Percentiles rank a stretch among this genome's conserved stretches.
phyloP scores from a whole-genome alignment of 352 stramenopile species.

The Pythium utonaiense region DNA sequence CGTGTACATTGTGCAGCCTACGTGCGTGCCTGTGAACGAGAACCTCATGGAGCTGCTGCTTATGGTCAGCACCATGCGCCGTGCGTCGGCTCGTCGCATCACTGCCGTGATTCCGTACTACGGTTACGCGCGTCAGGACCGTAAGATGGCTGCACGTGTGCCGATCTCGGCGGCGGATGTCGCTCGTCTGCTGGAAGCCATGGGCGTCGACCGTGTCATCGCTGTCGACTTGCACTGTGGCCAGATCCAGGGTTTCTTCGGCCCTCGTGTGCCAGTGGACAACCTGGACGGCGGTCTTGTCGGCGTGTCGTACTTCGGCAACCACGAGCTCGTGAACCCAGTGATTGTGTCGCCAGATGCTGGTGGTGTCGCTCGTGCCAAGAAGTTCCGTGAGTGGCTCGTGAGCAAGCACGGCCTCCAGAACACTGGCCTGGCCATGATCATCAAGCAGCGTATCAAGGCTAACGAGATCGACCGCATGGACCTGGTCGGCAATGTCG shows the following conservation, averaged over 20 bases:
- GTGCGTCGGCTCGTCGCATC: constrained; percentile 97
- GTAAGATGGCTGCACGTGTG: constrained; percentile 93
- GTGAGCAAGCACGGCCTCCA: constrained; percentile 96
- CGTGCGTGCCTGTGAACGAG: constrained; percentile 98
- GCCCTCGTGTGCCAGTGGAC: constrained; percentile 97
- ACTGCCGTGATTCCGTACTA: constrained; percentile 99
- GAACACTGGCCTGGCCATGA: constrained; percentile 99
- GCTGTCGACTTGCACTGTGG: constrained; percentile 86
- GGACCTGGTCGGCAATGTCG: constrained; percentile 99
- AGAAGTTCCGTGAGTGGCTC: constrained; percentile 99
- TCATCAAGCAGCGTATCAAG: constrained; percentile 99
- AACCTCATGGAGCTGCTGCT: constrained; percentile 99
- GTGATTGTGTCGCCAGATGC: constrained; percentile 99
- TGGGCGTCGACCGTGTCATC: constrained; percentile 88
- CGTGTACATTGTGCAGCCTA: constrained; percentile 99
- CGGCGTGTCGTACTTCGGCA: constrained; percentile 93
- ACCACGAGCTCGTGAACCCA: constrained; percentile 98
- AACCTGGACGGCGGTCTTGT: constrained; percentile 97
- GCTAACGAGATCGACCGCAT: constrained; percentile 98
- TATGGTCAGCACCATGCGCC: constrained; percentile 97
- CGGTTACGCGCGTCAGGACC: constrained; percentile 88
- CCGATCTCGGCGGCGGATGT: constrained; percentile 95
- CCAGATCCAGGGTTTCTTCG: constrained; percentile 98
- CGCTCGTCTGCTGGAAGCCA: constrained; percentile 81
- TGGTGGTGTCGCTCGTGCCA: constrained; percentile 98